Percentiles rank a stretch among this genome's conserved stretches.
These are phyloP conservation scores for Jacaranda copaia DNA, from an alignment of 257 asterid species.

Conservation along the genomic window DNA sequence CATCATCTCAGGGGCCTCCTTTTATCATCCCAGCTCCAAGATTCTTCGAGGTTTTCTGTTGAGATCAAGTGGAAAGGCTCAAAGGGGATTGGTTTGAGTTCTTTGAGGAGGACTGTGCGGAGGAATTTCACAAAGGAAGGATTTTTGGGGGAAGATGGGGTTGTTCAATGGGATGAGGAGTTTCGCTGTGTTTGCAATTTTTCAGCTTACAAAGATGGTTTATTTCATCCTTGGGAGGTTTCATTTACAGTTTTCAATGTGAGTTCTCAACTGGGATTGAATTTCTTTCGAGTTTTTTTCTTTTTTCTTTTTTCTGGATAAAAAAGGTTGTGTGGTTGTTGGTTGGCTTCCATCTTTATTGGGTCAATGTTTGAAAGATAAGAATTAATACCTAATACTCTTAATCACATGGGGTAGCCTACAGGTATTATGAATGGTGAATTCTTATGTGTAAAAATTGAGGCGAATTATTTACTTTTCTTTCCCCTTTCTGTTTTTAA, in stretches of 20 bases:
- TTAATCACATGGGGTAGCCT: background rate
- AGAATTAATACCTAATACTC: background rate
- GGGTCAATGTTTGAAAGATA: background rate
- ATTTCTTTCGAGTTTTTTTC: background rate
- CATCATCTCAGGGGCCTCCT: constrained; percentile 48
- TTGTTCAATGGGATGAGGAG: constrained; percentile 69
- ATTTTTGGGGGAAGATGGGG: constrained; percentile 39
- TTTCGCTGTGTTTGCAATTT: constrained; percentile 62
- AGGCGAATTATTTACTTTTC: background rate
- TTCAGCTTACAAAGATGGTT: constrained; percentile 47
- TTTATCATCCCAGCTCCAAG: constrained; percentile 27
- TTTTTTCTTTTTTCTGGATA: background rate
- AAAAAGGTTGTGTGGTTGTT: too few relatives aligned
- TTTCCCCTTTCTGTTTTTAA: background rate
- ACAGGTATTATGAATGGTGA: background rate
- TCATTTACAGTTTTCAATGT: constrained; percentile 64
- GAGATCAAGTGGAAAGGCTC: constrained; percentile 82
- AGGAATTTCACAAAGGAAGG: constrained; percentile 70
- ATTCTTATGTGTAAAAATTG: background rate
- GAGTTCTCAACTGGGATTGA: constrained; percentile 42
- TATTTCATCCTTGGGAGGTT: constrained; percentile 75
- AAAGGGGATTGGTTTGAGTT: constrained; percentile 54
- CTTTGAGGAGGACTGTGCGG: constrained; percentile 52
- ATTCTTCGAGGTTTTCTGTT: constrained; percentile 49
- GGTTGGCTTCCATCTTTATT: background rate